Percentiles rank a stretch among this genome's conserved stretches.
Conservation (phyloP, 2,329 filamentous ascomycete genomes). For the Pseudonectria buxi region DNA sequence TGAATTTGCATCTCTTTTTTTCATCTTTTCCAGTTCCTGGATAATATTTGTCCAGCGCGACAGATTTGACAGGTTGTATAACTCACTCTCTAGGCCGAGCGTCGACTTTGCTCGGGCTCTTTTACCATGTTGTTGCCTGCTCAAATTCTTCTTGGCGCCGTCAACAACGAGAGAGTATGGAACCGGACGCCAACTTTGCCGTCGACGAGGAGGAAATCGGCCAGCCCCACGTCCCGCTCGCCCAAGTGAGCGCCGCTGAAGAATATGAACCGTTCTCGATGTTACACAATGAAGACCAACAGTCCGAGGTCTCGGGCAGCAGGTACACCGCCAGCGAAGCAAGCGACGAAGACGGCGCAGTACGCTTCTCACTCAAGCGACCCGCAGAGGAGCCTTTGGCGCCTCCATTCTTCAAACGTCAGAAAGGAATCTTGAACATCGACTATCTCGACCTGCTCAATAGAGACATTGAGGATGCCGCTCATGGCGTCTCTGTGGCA, state of each 20-base stretch:
- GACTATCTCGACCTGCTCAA: constrained; percentile 49
- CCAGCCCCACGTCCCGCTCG: constrained; percentile 1
- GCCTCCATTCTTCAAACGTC: constrained; percentile 38
- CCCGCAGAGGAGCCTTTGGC: constrained; percentile 16
- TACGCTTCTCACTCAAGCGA: constrained; percentile 24
- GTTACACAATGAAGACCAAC: constrained; percentile 3
- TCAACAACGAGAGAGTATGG: constrained; percentile 24
- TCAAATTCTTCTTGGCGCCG: constrained; percentile 11
- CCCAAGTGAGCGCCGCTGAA: constrained; percentile 7
- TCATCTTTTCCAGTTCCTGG: too few relatives aligned
- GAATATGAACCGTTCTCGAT: constrained; percentile 1
- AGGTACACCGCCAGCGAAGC: constrained; percentile 10
- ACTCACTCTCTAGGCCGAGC: constrained; percentile 5
- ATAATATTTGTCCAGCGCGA: not conserved
- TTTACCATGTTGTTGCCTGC: constrained; percentile 24
- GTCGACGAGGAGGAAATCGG: constrained; percentile 10
- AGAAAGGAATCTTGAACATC: constrained; percentile 35
- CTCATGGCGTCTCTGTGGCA: constrained; percentile 28
- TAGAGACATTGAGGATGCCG: constrained; percentile 49
- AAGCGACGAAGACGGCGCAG: constrained; percentile 6
- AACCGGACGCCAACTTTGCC: constrained; percentile 19
- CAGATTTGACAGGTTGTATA: too few relatives aligned
- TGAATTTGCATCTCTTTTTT: too few relatives aligned
- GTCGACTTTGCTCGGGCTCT: constrained; percentile 3
- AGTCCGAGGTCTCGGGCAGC: constrained; percentile 8